phyloP scores from a whole-genome alignment of 2,329 filamentous ascomycete species.

The Ceratocystis lukuohia region DNA sequence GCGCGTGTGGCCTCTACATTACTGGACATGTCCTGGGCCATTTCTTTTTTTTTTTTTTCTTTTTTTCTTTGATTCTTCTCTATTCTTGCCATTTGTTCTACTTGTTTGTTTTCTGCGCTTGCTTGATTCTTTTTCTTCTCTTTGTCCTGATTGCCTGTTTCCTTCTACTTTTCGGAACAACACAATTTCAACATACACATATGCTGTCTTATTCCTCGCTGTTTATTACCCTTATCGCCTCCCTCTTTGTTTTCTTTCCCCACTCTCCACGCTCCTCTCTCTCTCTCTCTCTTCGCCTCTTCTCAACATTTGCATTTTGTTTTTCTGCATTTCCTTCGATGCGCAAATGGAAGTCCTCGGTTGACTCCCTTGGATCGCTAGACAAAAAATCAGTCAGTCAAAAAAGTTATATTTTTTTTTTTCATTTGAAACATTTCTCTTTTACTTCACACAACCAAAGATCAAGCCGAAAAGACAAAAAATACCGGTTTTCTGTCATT shows the following conservation, averaged over 20 bases:
- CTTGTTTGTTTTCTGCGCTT: slow-evolving; percentile 3
- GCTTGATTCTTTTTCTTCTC: background rate
- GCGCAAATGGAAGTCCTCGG: slow-evolving; percentile 7
- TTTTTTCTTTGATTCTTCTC: slow-evolving; percentile 12
- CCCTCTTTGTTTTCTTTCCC: slow-evolving; percentile 1
- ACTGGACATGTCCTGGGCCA: slow-evolving; percentile 1
- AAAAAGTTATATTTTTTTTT: slow-evolving; percentile 18
- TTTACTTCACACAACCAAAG: background rate
- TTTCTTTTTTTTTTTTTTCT: background rate
- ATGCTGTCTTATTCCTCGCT: background rate
- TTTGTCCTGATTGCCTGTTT: background rate
- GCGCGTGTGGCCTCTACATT: background rate
- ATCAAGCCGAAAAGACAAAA: no score
- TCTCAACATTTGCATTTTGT: slow-evolving; percentile 13
- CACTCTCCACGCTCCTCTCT: background rate
- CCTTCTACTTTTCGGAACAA: slow-evolving; percentile 5
- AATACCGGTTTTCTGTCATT: background rate
- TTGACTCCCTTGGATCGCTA: slow-evolving; percentile 11
- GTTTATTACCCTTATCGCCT: background rate
- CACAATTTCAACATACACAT: background rate
- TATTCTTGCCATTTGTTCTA: slow-evolving; percentile 3
- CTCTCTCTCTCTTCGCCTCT: background rate
- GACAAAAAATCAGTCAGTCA: slow-evolving; percentile 18
- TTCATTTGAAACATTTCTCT: slow-evolving; percentile 2
- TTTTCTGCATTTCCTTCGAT: slow-evolving; percentile 9